Base-by-base conservation (phyloP, 2,329 filamentous ascomycete genomes). In the Dactylellina cionopaga region DNA sequence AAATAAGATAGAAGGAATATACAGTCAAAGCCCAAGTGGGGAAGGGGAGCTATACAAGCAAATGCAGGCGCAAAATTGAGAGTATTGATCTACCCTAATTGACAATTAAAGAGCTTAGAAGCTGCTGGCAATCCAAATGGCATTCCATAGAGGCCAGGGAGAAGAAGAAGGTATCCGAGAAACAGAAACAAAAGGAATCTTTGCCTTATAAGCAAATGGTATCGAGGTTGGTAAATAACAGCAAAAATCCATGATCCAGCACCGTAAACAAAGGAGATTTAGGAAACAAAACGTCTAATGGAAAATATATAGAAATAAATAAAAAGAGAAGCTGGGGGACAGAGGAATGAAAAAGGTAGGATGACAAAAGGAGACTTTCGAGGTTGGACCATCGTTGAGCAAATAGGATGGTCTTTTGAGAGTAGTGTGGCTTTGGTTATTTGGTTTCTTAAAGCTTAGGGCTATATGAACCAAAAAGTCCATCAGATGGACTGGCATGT, bases 181-280 rank as follows among this genome's bases (percentile, higher is more conserved):
- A 56, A n/a, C 27, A 49, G 59, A 9, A 37, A 71, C 66, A 71
- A 71, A 71, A 25, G 66, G 64, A 55, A 63, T 64, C 31, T 58
- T 64, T 71, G 66, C 58, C 51, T 41, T 33, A 58, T 37, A 71
- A 71, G 43, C 37, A 63, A 47, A 43, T 71, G 66, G 66, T 71
- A 71, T 71, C 66, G 55, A 39, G 41, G 35, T 15, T 29, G 15
- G 31, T 31, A 37, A 56, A 56, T 41, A 55, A 54, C 35, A 25
- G 17, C 58, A 41, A 58, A 41, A 43, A 39, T 25, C 66, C 49
- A 71, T 58, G 56, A 71, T 62, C 66, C 66, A 71, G 66, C 66
- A 71, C 66, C 66, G 19, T 64, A 54, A 62, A 71, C 66, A 71
- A 71, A 71, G 43, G 66, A 54, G 64, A 71, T 37, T 7, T 46